Percentiles rank a stretch among this genome's conserved stretches.
Conservation (phyloP, 345 rosid genomes). For the Populus deltoides region DNA sequence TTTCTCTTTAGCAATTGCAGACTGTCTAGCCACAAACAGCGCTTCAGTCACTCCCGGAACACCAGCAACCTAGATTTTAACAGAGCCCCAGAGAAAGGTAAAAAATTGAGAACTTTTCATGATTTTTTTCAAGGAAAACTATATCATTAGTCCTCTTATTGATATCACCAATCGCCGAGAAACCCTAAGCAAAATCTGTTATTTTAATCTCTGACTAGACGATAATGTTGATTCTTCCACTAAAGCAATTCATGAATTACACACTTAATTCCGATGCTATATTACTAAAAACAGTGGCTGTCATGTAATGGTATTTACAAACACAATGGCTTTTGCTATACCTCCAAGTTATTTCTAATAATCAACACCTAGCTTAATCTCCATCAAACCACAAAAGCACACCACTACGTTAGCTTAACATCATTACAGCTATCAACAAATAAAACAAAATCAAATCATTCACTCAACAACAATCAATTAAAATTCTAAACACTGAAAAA, state of each 20-base stretch:
- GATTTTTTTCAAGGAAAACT: not conserved
- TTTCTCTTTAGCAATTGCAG: constrained; percentile 64
- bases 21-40: constrained; percentile 71
- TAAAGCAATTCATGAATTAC: not conserved
- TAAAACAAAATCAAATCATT: not conserved
- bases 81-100: not conserved
- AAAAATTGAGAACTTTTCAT: not conserved
- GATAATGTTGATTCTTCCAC: not conserved
- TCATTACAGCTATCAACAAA: not conserved
- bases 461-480: not conserved
- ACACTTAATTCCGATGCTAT: not conserved
- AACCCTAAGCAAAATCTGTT: not conserved
- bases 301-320: not conserved
- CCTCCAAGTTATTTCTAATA: not conserved
- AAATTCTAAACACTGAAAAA: not conserved
- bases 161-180: not conserved
- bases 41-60: constrained; percentile 96
- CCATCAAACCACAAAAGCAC: not conserved
- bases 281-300: too few species aligned
- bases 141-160: not conserved
- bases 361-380: not conserved
- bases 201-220: not conserved
- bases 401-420: not conserved
- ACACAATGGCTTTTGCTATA: not conserved
- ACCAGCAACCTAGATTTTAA: constrained; percentile 65